phyloP scores from a whole-genome alignment of 306 rosid species.

The Quercus wislizeni region DNA sequence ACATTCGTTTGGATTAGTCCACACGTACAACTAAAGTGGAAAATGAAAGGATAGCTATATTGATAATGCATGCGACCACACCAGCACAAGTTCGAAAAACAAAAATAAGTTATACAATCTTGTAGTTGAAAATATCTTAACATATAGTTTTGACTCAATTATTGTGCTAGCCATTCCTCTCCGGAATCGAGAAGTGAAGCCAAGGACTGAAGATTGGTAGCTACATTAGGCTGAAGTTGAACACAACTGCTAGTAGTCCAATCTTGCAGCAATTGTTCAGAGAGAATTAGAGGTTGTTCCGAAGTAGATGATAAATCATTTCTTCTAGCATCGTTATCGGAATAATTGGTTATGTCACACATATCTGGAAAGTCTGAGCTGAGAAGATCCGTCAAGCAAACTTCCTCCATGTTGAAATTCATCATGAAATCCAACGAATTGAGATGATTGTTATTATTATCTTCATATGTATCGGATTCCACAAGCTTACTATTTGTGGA shows the following conservation, averaged over 20 bases:
- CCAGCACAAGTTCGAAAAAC: no score
- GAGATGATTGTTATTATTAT: not conserved
- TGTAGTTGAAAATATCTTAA: no score
- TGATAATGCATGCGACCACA: no score
- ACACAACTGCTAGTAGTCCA: slow-evolving; percentile 22
- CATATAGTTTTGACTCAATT: not conserved
- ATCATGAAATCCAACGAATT: not conserved
- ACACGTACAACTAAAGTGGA: no score
- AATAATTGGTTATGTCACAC: not conserved
- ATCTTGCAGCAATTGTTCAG: slow-evolving; percentile 23
- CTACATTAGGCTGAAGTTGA: slow-evolving; percentile 7
- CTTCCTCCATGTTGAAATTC: not conserved
- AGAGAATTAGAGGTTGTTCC: slow-evolving; percentile 21
- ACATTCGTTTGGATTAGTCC: no score
- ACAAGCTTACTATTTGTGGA: not conserved
- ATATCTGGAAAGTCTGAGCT: not conserved
- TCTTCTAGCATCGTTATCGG: not conserved
- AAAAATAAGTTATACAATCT: no score
- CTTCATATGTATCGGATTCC: not conserved
- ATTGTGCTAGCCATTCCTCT: slow-evolving; percentile 1
- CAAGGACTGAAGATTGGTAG: slow-evolving; percentile 22
- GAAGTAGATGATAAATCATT: slow-evolving; percentile 16
- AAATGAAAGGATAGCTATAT: no score
- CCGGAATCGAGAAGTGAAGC: slow-evolving; percentile 19
- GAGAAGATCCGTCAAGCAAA: not conserved